Conservation (phyloP, 2,329 filamentous ascomycete genomes). For the Arachnomyces sp. region DNA sequence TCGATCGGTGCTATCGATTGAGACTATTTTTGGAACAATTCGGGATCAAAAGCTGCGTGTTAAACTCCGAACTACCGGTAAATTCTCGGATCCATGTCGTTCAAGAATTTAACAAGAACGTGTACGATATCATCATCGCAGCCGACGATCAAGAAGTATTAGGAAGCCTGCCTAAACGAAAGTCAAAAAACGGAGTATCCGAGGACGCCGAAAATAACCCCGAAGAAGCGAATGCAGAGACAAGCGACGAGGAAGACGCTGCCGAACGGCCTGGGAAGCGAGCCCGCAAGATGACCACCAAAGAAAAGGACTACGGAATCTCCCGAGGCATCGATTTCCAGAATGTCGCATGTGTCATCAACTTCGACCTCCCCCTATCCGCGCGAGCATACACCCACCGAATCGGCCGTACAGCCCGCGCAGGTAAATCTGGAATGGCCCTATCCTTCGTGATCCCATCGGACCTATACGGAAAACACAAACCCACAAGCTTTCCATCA, state of each 20-base stretch:
- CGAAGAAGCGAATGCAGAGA: constrained; percentile 14
- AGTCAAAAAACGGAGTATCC: constrained; percentile 21
- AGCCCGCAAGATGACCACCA: constrained; percentile 53
- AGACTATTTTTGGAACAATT: constrained; percentile 97
- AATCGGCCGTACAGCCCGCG: constrained; percentile 85
- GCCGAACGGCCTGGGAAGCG: constrained; percentile 42
- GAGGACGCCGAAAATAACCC: constrained; percentile 20
- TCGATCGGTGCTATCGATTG: constrained; percentile 81
- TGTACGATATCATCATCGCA: constrained; percentile 97
- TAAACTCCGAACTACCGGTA: constrained; percentile 90
- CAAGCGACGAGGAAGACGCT: constrained; percentile 23
- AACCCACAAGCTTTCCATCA: constrained; percentile 67
- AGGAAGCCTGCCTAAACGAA: constrained; percentile 37
- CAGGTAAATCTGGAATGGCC: constrained; percentile 85
- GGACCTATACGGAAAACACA: constrained; percentile 78
- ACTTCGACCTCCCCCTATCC: constrained; percentile 86
- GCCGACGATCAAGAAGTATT: constrained; percentile 84
- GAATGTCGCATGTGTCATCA: constrained; percentile 87
- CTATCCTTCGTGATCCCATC: constrained; percentile 88
- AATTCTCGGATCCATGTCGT: constrained; percentile 92
- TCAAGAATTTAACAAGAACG: constrained; percentile 90
- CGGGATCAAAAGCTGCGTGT: constrained; percentile 81
- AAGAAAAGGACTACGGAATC: constrained; percentile 88
- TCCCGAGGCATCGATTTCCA: constrained; percentile 95
- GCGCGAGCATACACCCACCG: constrained; percentile 95